Conservation (phyloP, 208 protist species). For the Wallacemonas collosoma region DNA sequence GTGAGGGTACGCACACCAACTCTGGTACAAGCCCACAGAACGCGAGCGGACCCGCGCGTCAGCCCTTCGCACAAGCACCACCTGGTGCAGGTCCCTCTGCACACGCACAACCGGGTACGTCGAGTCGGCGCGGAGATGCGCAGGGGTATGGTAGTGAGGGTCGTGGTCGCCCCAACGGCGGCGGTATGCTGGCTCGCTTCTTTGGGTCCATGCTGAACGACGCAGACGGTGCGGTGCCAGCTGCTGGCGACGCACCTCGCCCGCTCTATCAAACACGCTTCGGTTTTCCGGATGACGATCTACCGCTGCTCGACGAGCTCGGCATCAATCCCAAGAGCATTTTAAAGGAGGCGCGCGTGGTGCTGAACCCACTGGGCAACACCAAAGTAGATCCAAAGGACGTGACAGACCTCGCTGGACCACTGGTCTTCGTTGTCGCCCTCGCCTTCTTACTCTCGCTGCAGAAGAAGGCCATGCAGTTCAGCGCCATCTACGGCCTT, state of each 20-base stretch:
- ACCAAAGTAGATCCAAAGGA: slow-evolving; percentile 36
- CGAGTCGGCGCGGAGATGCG: not conserved
- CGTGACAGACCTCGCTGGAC: slow-evolving; percentile 77
- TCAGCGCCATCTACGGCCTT: slow-evolving; percentile 83
- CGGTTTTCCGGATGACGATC: slow-evolving; percentile 78
- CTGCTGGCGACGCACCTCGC: slow-evolving; percentile 8
- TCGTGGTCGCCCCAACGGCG: not conserved
- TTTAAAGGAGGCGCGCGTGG: slow-evolving; percentile 46
- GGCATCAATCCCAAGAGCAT: slow-evolving; percentile 71
- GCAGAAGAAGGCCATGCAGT: slow-evolving; percentile 72
- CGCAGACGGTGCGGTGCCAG: not conserved
- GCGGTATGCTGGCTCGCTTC: slow-evolving; percentile 24
- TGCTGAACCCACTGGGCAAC: slow-evolving; percentile 69
- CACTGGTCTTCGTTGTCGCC: slow-evolving; percentile 69
- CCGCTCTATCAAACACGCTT: slow-evolving; percentile 76
- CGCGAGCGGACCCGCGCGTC: not conserved
- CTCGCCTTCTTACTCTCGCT: slow-evolving; percentile 73
- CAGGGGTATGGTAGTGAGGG: not conserved
- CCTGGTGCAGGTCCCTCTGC: not conserved
- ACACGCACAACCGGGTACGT: not conserved
- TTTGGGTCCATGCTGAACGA: slow-evolving; percentile 30
- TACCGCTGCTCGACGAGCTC: slow-evolving; percentile 83
- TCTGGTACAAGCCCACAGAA: not conserved
- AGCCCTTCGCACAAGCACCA: slow-evolving; percentile 7
- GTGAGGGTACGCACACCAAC: not conserved